Conservation (phyloP, 768 basidiomycete species). For the Tulasnella sp. region DNA sequence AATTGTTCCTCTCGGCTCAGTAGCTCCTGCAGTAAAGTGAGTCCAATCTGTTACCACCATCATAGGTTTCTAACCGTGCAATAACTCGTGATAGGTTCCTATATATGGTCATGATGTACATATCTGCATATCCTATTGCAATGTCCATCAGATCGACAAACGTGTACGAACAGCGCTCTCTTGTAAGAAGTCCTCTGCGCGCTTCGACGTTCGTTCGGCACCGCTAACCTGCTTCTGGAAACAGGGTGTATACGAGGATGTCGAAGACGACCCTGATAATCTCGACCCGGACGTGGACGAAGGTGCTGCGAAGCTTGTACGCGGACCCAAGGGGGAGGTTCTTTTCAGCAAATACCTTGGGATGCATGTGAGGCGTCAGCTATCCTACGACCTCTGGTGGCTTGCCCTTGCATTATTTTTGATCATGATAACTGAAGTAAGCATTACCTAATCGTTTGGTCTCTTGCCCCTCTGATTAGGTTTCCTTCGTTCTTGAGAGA, state of each 20-base stretch:
- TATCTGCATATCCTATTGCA: constrained; percentile 29
- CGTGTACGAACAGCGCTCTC: constrained; percentile 80
- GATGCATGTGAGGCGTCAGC: constrained; percentile 74
- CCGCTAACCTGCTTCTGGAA: background rate
- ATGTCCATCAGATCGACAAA: constrained; percentile 71
- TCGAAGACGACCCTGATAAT: constrained; percentile 34
- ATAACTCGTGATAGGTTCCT: constrained; percentile 46
- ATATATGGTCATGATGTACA: constrained; percentile 76
- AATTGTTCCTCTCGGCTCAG: constrained; percentile 54
- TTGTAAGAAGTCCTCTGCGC: constrained; percentile 25
- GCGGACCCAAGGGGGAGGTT: constrained; percentile 42
- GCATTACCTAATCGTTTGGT: background rate
- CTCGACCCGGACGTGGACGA: constrained; percentile 36
- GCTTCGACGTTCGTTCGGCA: background rate
- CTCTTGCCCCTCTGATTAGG: background rate
- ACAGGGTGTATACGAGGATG: constrained; percentile 48
- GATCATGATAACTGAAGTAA: constrained; percentile 85
- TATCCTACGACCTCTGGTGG: constrained; percentile 98
- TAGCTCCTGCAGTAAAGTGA: constrained; percentile 85
- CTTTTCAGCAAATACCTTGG: constrained; percentile 65
- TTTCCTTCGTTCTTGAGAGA: background rate
- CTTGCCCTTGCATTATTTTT: constrained; percentile 72
- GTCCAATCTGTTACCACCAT: constrained; percentile 20
- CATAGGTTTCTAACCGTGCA: background rate
- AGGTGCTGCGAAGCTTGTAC: constrained; percentile 9